Percentiles rank a stretch among this genome's conserved stretches.
Evolutionary conservation across 805 yeast genomes (phyloP).

Genomic region (Candida maltosa): DNA sequence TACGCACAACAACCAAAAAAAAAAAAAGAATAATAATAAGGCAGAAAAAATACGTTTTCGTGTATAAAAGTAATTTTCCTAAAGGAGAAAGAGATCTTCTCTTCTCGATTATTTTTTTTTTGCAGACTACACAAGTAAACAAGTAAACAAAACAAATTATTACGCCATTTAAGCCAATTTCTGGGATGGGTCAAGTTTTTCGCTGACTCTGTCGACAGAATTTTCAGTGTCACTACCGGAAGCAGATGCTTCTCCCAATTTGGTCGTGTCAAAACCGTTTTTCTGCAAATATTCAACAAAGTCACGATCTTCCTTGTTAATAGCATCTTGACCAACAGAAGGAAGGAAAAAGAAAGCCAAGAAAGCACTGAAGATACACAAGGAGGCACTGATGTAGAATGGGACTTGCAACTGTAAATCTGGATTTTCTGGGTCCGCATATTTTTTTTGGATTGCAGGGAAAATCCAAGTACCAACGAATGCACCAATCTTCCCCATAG

Average conservation of each 20-base stretch:
- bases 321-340: slow-evolving; percentile 77
- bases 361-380: slow-evolving; percentile 70
- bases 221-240: too few relatives aligned
- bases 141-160: too few relatives aligned
- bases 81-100: too few relatives aligned
- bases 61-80: too few relatives aligned
- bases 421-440: slow-evolving; percentile 30
- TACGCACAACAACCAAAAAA: too few relatives aligned
- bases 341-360: slow-evolving; percentile 74
- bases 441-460: slow-evolving; percentile 69
- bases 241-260: slow-evolving; percentile 43
- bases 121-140: too few relatives aligned
- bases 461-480: slow-evolving; percentile 87
- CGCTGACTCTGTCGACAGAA: too few relatives aligned
- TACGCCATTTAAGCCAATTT: too few relatives aligned
- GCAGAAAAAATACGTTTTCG: too few relatives aligned
- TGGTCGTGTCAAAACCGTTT: slow-evolving; percentile 67
- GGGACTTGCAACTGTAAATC: slow-evolving; percentile 67
- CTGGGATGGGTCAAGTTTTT: too few relatives aligned
- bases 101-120: too few relatives aligned
- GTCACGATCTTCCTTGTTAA: slow-evolving; percentile 69
- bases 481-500: slow-evolving; percentile 89
- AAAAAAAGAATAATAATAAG: too few relatives aligned
- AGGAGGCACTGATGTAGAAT: slow-evolving; percentile 75
- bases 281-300: slow-evolving; percentile 65